These are phyloP conservation scores for Massariosphaeria phaeospora DNA, from an alignment of 495 filamentous ascomycete genomes.

Conservation along the genomic window DNA sequence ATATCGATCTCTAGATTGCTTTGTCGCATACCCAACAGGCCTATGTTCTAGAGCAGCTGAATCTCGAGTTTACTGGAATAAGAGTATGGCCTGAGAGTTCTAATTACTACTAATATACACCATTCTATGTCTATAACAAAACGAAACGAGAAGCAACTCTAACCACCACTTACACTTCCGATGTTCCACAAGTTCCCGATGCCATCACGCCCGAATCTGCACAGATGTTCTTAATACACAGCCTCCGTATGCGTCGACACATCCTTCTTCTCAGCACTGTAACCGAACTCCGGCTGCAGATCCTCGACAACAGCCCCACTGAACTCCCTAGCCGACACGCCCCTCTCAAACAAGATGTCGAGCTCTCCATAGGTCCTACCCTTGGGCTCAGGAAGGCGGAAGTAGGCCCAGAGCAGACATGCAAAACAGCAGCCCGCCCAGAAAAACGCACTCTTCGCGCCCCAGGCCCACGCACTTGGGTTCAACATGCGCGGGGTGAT, in stretches of 20 bases:
- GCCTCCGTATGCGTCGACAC: slow-evolving; percentile 17
- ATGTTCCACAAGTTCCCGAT: too few relatives aligned
- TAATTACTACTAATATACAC: background rate
- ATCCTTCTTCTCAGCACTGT: slow-evolving; percentile 12
- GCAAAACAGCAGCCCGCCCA: slow-evolving; percentile 70
- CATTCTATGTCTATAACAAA: too few relatives aligned
- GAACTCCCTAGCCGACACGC: slow-evolving; percentile 59
- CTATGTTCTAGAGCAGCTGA: background rate
- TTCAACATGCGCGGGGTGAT: slow-evolving; percentile 59
- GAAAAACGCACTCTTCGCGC: slow-evolving; percentile 76
- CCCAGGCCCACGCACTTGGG: slow-evolving; percentile 68
- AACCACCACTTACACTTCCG: background rate
- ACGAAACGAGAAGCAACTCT: background rate
- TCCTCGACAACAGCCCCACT: slow-evolving; percentile 23
- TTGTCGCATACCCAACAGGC: background rate
- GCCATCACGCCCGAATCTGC: background rate
- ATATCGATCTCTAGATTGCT: background rate
- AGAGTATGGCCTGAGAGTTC: background rate
- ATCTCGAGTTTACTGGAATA: background rate
- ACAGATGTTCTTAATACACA: slow-evolving; percentile 3
- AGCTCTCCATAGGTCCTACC: slow-evolving; percentile 70
- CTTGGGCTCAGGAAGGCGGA: slow-evolving; percentile 67
- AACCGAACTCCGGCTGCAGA: background rate
- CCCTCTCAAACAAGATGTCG: slow-evolving; percentile 57
- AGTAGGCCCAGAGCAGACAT: slow-evolving; percentile 69